Base-by-base conservation (phyloP, 2,329 filamentous ascomycete genomes). In the Fusarium fujikuroi region DNA sequence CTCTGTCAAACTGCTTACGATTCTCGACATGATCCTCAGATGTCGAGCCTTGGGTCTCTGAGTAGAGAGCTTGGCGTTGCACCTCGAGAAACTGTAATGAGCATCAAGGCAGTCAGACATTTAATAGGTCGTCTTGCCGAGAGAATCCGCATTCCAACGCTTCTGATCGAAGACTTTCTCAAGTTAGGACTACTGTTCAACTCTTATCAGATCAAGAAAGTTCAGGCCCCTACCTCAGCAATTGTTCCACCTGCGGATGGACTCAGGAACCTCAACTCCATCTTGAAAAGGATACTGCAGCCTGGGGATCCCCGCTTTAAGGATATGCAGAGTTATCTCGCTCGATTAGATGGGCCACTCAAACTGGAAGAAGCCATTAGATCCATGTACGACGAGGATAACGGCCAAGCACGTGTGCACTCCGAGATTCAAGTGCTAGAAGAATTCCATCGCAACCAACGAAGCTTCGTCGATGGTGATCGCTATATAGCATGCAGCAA, bases 401-500 rank as follows among this genome's bases (percentile, higher is more conserved):
- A 28, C 72, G 58, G 80, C 23, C 75, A 78, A 25, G 78, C 82
- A 3, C 36, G 62, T 5, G 80, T 74, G 3, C 72, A 74, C n/a
- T 58, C 69, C 1, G 68, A 74, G 40, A 60, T 72, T 2, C 70
- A 76, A 60, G 76, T 87, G 7, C 75, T 88, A 2, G 85, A 89
- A 43, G 78, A 85, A 57, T 88, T 88, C 68, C 77, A 82, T 67
- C 57, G 69, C 9, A 73, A 73, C 0, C 40, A 71, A 0, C 72
- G 83, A 3, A 30, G 21, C 0, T 88, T 85, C 69, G 78, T 80
- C 7, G 79, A 77, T 4, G 60, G 77, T 9, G 86, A 88, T 63
- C 76, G 77, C 7, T 88, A 83, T 69, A 83, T 89, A 18, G 86
- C 83, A 7, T 86, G 83, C 65, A 89, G 86, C 74, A 89, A 89